Evolutionary conservation across 306 rosid genomes (phyloP).

Genomic region (Lotus japonicus): DNA sequence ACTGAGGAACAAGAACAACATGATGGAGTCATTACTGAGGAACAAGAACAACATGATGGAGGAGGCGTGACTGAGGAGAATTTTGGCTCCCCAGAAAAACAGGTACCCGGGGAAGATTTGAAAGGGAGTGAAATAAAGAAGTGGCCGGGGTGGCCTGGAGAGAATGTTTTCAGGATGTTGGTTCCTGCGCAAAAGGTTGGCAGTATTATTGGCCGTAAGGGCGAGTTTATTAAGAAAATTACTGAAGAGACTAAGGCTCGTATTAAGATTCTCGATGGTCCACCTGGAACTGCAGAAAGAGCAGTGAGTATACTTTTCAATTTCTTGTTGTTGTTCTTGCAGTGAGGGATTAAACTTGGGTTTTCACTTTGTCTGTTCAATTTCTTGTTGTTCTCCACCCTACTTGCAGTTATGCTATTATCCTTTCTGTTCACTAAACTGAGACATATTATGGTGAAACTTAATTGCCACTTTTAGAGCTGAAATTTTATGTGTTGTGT

Average conservation of each 20-base stretch:
- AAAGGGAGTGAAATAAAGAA: constrained; percentile 52
- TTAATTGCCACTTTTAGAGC: constrained; percentile 3
- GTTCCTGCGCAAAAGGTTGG: constrained; percentile 94
- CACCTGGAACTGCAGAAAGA: constrained; percentile 93
- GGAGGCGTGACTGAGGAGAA: constrained; percentile 30
- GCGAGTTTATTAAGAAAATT: constrained; percentile 87
- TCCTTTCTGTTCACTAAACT: background rate
- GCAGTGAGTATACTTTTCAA: constrained; percentile 64
- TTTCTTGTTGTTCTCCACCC: background rate
- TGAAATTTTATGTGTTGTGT: constrained; percentile 7
- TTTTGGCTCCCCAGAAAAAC: constrained; percentile 30
- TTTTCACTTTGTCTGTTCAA: background rate
- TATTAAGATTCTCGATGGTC: constrained; percentile 89
- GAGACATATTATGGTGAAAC: background rate
- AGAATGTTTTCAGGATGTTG: constrained; percentile 92
- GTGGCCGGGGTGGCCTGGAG: constrained; percentile 99
- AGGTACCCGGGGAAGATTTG: constrained; percentile 28
- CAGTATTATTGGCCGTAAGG: constrained; percentile 95
- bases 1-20: constrained; percentile 34
- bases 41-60: constrained; percentile 30
- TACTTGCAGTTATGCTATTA: background rate
- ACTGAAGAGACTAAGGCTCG: constrained; percentile 96
- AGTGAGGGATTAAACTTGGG: background rate
- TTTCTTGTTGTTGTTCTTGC: background rate
- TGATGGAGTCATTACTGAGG: constrained; percentile 31